Evolutionary conservation across 1,284 basidiomycete species (phyloP).

Genomic region (Ustilago lituana): DNA sequence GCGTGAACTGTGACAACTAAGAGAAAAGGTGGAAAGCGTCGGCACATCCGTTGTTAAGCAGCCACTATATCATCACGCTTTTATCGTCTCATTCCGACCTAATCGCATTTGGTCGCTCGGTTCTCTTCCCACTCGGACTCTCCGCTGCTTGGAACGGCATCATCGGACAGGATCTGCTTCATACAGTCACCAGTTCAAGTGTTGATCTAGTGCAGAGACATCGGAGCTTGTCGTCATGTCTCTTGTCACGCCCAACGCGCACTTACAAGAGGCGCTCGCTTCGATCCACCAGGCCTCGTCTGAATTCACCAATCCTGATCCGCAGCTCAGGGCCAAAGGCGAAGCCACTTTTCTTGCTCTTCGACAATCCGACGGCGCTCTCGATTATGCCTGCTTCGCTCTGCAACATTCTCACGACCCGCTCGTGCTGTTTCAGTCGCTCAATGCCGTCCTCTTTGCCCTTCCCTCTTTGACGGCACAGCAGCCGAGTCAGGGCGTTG

Average conservation of each 20-base stretch:
- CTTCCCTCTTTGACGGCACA: constrained; percentile 39
- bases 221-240: constrained; percentile 26
- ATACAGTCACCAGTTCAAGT: no score
- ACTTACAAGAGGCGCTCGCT: constrained; percentile 49
- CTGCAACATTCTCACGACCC: constrained; percentile 48
- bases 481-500: constrained; percentile 25
- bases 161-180: no score
- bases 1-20: constrained; percentile 3
- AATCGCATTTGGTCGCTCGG: no score
- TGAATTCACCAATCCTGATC: constrained; percentile 54
- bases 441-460: constrained; percentile 43
- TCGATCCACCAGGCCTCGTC: constrained; percentile 50
- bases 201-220: no score
- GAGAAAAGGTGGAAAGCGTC: neutral
- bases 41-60: neutral
- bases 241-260: constrained; percentile 40
- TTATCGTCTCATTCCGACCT: no score
- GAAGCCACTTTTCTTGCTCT: constrained; percentile 56
- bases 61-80: no score
- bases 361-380: constrained; percentile 47
- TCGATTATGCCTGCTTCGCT: constrained; percentile 55
- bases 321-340: constrained; percentile 45
- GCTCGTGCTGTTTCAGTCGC: constrained; percentile 55
- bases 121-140: no score
- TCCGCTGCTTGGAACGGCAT: no score